Evolutionary conservation across 1,284 basidiomycete genomes (phyloP).

Genomic region (Pseudozyma pruni): DNA sequence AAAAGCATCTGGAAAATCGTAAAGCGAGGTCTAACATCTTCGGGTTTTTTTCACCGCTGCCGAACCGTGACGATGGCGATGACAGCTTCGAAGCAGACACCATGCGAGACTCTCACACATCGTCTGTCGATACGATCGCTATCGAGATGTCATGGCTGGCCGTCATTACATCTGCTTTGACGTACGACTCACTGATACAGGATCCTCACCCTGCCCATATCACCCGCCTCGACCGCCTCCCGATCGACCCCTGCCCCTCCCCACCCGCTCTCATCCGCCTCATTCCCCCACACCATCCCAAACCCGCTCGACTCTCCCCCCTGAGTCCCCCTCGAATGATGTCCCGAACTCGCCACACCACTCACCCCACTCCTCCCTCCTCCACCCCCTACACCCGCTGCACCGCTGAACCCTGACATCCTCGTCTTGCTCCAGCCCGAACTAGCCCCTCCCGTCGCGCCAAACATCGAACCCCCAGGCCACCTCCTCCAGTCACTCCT

Average conservation of each 20-base stretch:
- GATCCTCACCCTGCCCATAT: slow-evolving; percentile 40
- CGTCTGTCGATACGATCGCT: no score
- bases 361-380: slow-evolving; percentile 15
- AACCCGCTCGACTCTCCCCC: slow-evolving; percentile 31
- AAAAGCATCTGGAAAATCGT: not conserved
- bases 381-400: not conserved
- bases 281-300: slow-evolving; percentile 28
- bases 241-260: slow-evolving; percentile 19
- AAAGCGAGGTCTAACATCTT: not conserved
- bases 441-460: slow-evolving; percentile 19
- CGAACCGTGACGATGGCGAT: no score
- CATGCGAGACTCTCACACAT: not conserved
- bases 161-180: no score
- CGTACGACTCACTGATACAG: slow-evolving; percentile 40
- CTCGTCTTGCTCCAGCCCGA: slow-evolving; percentile 41
- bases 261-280: slow-evolving; percentile 36
- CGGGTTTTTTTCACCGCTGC: not conserved
- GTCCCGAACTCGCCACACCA: slow-evolving; percentile 11
- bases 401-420: slow-evolving; percentile 30
- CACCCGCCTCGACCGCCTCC: slow-evolving; percentile 42
- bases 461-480: slow-evolving; percentile 12
- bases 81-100: no score
- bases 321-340: slow-evolving; percentile 16
- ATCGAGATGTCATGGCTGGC: no score
- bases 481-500: slow-evolving; percentile 27